Conservation (phyloP, 768 basidiomycete genomes). For the Ramaria sp. region DNA sequence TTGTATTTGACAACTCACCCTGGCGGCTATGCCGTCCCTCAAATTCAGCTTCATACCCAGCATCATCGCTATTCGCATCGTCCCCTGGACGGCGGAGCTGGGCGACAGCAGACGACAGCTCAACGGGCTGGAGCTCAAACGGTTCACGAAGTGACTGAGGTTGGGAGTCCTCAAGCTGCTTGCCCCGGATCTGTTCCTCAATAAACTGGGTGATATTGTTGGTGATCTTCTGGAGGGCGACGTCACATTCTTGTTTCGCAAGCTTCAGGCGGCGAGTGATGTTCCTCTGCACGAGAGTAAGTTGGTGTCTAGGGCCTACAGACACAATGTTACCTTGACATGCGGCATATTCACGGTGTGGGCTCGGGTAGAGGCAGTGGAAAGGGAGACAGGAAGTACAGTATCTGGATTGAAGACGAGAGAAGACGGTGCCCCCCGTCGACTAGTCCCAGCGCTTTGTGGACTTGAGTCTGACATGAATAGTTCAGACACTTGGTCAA, state of each 20-base stretch:
- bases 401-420: constrained; percentile 57
- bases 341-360: constrained; percentile 7
- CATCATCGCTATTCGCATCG: constrained; percentile 62
- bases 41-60: constrained; percentile 72
- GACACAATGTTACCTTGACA: constrained; percentile 6
- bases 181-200: constrained; percentile 42
- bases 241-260: constrained; percentile 94
- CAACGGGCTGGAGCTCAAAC: constrained; percentile 46
- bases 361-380: neutral
- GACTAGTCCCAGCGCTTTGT: constrained; percentile 17
- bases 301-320: constrained; percentile 3
- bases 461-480: constrained; percentile 8
- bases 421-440: constrained; percentile 50
- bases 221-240: constrained; percentile 88
- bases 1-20: constrained; percentile 40
- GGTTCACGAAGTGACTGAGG: constrained; percentile 39
- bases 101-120: constrained; percentile 45
- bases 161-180: constrained; percentile 36
- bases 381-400: constrained; percentile 3
- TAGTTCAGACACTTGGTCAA: neutral
- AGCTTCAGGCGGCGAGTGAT: constrained; percentile 87
- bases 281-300: constrained; percentile 54
- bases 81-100: constrained; percentile 26
- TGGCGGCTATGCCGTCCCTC: constrained; percentile 61
- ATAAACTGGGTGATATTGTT: constrained; percentile 92